Evolutionary conservation across 192 early-diverging fungal genomes (phyloP), one percentile per base, ranked within the genome.

Genomic region (Chytriomyces sp.): DNA sequence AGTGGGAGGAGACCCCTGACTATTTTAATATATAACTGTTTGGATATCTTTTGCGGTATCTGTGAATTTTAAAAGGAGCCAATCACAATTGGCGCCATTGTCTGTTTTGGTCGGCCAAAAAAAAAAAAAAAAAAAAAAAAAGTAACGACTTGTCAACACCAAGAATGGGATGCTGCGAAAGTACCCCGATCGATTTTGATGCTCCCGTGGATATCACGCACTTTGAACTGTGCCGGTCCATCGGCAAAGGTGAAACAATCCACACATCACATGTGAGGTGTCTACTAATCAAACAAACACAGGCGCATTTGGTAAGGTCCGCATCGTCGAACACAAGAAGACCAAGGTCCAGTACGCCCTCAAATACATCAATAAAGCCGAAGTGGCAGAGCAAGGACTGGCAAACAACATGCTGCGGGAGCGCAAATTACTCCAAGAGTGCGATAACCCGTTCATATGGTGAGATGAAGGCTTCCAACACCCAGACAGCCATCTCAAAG

Each of bases 341-440:
- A 89, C 92, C 0, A 89, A 92, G 72, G 82, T 89, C 63, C 83
- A 93, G 53, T 98, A 93, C 63, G 97, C 97, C 13, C 88, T 97
- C 50, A 98, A 98, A 83, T 97, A 97, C 80, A 98, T 97, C 88
- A 96, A 93, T 86, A 98, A 98, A 85, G 89, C 86, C 11, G 90
- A 93, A 73, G 96, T 95, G 79, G 94, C 97, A 35, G 81, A 88
- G 66, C 93, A 92, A 90, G 84, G 90, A 53, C 91, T 95, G 0
- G 89, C 96, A 3, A 88, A 95, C 45, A 97, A 98, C 77, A 95
- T 97, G 61, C 89, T 98, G 47, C 90, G 92, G 50, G 97, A 98
- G 85, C 89, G 97, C 45, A 88, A 91, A 11, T 76, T 98, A 11
- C 78, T 98, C 68, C 94, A 97, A 75, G 90, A 93, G 61, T 91